Percentiles rank a stretch among this genome's conserved stretches.
These are phyloP conservation scores for Wickerhamomyces mucosus DNA, from an alignment of 805 yeast genomes.

Conservation along the genomic window DNA sequence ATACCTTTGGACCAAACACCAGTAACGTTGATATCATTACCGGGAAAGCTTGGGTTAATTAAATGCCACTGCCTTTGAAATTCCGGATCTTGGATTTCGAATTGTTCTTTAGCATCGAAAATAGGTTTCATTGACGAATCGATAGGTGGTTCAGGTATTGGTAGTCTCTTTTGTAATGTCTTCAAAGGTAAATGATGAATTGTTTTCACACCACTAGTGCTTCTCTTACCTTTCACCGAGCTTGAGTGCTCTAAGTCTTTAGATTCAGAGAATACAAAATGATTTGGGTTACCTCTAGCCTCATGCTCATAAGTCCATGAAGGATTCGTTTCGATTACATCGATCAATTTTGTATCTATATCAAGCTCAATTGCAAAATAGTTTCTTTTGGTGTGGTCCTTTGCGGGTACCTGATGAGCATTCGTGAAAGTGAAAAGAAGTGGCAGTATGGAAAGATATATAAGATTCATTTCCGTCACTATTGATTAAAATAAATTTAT, in stretches of 20 bases:
- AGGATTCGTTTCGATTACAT: constrained; percentile 28
- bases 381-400: constrained; percentile 40
- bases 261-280: constrained; percentile 55
- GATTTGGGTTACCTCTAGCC: constrained; percentile 49
- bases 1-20: constrained; percentile 78
- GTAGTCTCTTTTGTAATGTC: constrained; percentile 44
- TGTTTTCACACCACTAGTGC: constrained; percentile 28
- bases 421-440: not conserved
- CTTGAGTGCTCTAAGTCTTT: constrained; percentile 17
- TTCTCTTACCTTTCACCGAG: constrained; percentile 10
- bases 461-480: not conserved
- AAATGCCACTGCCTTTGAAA: constrained; percentile 88
- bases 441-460: not conserved
- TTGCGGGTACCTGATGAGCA: constrained; percentile 22
- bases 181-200: constrained; percentile 49
- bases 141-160: constrained; percentile 36
- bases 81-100: constrained; percentile 73
- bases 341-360: constrained; percentile 22
- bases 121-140: constrained; percentile 46
- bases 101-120: constrained; percentile 36
- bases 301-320: constrained; percentile 54
- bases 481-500: not conserved
- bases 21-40: constrained; percentile 79
- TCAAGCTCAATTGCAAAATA: constrained; percentile 58
- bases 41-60: constrained; percentile 61